Evolutionary conservation across 2,329 filamentous ascomycete species (phyloP).

Genomic region (Aulographum hederae): DNA sequence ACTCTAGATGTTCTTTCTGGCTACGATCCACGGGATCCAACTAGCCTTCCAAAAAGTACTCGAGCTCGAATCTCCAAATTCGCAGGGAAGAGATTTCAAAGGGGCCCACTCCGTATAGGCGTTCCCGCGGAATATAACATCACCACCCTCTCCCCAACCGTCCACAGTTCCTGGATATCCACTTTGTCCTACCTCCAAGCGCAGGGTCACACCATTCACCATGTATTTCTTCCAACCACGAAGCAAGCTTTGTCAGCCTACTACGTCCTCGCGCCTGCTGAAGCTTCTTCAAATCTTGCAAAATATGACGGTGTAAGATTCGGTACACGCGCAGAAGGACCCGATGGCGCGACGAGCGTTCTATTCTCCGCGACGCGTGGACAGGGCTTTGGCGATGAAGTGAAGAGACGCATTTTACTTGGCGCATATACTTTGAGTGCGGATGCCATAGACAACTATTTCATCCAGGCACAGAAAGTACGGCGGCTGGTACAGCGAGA

Average conservation of each 20-base stretch:
- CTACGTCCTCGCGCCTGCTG: constrained; percentile 86
- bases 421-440: constrained; percentile 84
- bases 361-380: constrained; percentile 58
- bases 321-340: constrained; percentile 38
- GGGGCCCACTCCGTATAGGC: constrained; percentile 29
- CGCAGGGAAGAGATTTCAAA: neutral
- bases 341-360: constrained; percentile 34
- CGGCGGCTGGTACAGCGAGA: constrained; percentile 69
- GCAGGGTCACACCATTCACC: constrained; percentile 52
- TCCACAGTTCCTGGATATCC: constrained; percentile 51
- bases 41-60: constrained; percentile 36
- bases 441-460: constrained; percentile 87
- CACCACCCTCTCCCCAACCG: constrained; percentile 49
- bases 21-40: constrained; percentile 57
- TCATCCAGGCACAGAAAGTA: constrained; percentile 80
- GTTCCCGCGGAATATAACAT: constrained; percentile 72
- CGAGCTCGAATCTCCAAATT: neutral
- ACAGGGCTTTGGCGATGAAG: constrained; percentile 63
- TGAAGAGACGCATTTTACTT: constrained; percentile 69
- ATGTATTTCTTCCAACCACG: constrained; percentile 68
- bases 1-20: constrained; percentile 29
- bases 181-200: constrained; percentile 41
- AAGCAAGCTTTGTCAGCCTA: constrained; percentile 78
- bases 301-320: constrained; percentile 97
- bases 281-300: constrained; percentile 87